A percentile compares a stretch with the other conserved stretches of the same genome.
Conservation (phyloP, 306 rosid species). For the Ceratonia siliqua region DNA sequence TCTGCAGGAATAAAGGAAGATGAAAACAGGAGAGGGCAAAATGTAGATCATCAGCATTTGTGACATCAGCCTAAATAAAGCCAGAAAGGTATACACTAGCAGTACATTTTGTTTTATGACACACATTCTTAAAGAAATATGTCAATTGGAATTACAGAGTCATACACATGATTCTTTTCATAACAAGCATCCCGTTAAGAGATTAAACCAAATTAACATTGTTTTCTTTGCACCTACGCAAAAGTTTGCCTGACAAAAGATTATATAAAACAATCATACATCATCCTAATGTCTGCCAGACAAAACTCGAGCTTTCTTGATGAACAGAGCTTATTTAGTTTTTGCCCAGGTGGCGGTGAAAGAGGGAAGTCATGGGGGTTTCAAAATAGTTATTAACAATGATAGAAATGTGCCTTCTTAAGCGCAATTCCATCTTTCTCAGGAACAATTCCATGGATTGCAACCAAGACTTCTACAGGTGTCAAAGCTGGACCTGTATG, state of each 20-base stretch:
- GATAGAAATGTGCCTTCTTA: slow-evolving; percentile 64
- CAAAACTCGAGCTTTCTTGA: background rate
- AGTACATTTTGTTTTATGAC: background rate
- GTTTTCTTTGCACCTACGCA: background rate
- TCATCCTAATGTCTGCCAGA: slow-evolving; percentile 9
- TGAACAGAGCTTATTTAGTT: background rate
- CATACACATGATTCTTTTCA: background rate
- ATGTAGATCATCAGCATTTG: background rate
- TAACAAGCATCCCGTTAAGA: slow-evolving; percentile 1
- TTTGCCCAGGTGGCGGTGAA: background rate
- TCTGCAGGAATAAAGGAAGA: background rate
- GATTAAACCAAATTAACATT: background rate
- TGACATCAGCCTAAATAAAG: background rate
- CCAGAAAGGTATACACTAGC: background rate
- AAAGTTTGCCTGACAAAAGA: too few relatives aligned
- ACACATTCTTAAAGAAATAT: background rate
- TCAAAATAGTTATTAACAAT: slow-evolving; percentile 16
- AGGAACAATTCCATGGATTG: slow-evolving; percentile 86
- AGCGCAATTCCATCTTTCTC: slow-evolving; percentile 84
- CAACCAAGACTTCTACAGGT: slow-evolving; percentile 93
- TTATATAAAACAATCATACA: slow-evolving; percentile 17
- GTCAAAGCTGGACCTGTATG: slow-evolving; percentile 96
- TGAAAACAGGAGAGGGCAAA: background rate
- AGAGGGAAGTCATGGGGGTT: background rate
- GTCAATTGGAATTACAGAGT: background rate